Conservation (phyloP, 345 rosid species). For the Camelina hispida region DNA sequence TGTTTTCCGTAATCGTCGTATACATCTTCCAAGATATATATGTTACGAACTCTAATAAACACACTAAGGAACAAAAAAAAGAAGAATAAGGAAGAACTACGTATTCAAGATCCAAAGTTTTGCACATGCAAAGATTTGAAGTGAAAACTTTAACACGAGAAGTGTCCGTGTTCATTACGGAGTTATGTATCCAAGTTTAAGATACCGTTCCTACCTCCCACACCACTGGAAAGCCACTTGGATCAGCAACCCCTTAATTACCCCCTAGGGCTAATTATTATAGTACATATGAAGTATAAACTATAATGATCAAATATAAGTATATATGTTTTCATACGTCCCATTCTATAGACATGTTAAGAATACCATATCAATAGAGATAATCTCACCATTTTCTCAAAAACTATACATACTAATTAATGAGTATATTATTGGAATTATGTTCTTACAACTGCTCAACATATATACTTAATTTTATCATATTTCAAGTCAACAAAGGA, state of each 20-base stretch:
- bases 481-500: neutral
- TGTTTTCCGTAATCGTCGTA: neutral
- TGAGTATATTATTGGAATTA: too few species aligned
- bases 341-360: too few species aligned
- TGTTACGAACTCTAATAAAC: neutral
- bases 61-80: neutral
- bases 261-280: neutral
- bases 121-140: slow-evolving; percentile 35
- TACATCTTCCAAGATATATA: slow-evolving; percentile 3
- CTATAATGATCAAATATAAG: too few species aligned
- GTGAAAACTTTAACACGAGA: neutral
- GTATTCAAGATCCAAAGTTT: slow-evolving; percentile 39
- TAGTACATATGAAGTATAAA: too few species aligned
- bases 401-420: too few species aligned
- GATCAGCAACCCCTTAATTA: neutral
- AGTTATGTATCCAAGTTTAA: slow-evolving; percentile 42
- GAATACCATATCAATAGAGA: too few species aligned
- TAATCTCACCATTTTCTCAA: neutral
- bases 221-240: slow-evolving; percentile 26
- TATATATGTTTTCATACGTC: neutral
- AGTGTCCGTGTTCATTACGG: slow-evolving; percentile 35
- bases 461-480: neutral
- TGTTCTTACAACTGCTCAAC: too few species aligned
- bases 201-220: slow-evolving; percentile 29
- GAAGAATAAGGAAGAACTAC: neutral